Evolutionary conservation across 768 basidiomycete species (phyloP).

Genomic region (Lactarius trivialis): DNA sequence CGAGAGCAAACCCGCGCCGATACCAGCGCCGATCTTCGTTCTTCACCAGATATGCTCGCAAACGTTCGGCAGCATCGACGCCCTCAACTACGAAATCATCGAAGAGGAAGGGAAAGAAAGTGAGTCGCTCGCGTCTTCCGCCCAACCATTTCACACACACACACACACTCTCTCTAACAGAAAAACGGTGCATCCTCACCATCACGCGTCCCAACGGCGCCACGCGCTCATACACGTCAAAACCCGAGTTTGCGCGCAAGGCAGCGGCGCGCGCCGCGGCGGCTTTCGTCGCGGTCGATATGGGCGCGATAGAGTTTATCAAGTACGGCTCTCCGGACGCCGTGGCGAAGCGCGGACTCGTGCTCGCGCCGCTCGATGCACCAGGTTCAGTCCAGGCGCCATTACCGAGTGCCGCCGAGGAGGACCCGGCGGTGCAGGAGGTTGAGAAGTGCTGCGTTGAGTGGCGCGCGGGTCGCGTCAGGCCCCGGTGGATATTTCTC

Average conservation of each 20-base stretch:
- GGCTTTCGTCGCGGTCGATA: slow-evolving; percentile 48
- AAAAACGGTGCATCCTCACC: slow-evolving; percentile 54
- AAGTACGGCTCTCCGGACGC: slow-evolving; percentile 36
- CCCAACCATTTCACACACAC: neutral
- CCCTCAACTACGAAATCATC: slow-evolving; percentile 23
- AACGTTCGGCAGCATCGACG: slow-evolving; percentile 24
- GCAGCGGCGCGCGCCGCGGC: slow-evolving; percentile 49
- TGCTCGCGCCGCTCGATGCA: slow-evolving; percentile 30
- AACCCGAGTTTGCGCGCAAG: slow-evolving; percentile 38
- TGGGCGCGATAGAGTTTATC: slow-evolving; percentile 58
- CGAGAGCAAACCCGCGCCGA: neutral
- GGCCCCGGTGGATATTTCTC: slow-evolving; percentile 48
- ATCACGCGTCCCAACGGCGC: slow-evolving; percentile 50
- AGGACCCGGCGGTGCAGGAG: slow-evolving; percentile 30
- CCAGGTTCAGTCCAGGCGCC: slow-evolving; percentile 9
- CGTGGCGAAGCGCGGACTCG: slow-evolving; percentile 32
- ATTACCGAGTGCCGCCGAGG: slow-evolving; percentile 6
- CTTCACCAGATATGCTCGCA: slow-evolving; percentile 27
- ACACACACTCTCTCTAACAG: too few relatives aligned
- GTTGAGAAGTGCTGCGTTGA: slow-evolving; percentile 51
- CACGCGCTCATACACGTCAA: slow-evolving; percentile 48
- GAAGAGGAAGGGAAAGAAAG: slow-evolving; percentile 21
- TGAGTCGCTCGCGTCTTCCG: neutral
- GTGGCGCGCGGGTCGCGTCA: slow-evolving; percentile 47
- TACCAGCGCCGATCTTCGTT: slow-evolving; percentile 15